phyloP scores from a whole-genome alignment of 345 rosid species.

The Garcia nutans region DNA sequence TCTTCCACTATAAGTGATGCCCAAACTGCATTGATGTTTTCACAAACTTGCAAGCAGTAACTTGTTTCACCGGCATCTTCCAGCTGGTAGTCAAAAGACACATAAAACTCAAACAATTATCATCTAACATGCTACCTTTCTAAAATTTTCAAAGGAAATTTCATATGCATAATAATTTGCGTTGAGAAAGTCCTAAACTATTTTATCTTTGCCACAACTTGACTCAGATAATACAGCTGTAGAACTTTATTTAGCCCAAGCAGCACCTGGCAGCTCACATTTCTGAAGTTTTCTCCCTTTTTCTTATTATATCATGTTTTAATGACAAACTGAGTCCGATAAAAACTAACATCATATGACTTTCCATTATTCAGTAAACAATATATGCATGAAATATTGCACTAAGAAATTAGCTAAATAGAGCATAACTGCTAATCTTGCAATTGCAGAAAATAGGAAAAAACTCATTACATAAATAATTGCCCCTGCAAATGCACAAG shows the following conservation, averaged over 20 bases:
- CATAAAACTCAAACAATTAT: conserved; percentile 28
- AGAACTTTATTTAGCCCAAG: background rate
- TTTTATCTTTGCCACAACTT: background rate
- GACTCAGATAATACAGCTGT: background rate
- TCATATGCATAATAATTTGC: conserved; percentile 6
- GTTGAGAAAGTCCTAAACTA: background rate
- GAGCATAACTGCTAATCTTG: background rate
- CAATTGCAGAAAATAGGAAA: background rate
- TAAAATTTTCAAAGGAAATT: conserved; percentile 6
- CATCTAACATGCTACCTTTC: conserved; percentile 4
- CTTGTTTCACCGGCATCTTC: conserved; percentile 44
- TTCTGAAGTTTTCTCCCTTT: background rate
- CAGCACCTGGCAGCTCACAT: background rate
- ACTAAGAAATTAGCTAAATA: background rate
- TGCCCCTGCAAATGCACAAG: background rate
- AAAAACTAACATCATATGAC: background rate
- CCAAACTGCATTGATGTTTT: conserved; percentile 84
- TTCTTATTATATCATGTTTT: background rate
- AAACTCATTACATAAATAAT: background rate
- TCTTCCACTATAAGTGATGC: conserved; percentile 86
- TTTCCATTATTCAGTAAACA: background rate
- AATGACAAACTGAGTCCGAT: background rate
- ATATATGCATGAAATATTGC: background rate
- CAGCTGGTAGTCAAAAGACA: conserved; percentile 53
- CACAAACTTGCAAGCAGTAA: conserved; percentile 38